phyloP scores from a whole-genome alignment of 2,329 filamentous ascomycete genomes.

The Allantophomopsis cytisporea region DNA sequence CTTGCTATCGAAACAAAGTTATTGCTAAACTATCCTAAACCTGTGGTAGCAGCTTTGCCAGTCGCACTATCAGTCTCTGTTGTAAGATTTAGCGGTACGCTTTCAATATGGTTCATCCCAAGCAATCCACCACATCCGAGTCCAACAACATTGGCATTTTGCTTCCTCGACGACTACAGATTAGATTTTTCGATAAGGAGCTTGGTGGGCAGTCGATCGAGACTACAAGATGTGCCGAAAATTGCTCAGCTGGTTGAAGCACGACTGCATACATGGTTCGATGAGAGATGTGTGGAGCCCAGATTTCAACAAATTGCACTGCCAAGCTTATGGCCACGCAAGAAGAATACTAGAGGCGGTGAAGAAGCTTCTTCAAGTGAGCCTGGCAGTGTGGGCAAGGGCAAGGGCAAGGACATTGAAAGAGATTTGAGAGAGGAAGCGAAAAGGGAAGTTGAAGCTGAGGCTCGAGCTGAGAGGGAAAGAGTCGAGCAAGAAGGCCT shows the following conservation, averaged over 20 bases:
- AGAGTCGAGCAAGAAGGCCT: slow-evolving; percentile 11
- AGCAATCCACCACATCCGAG: slow-evolving; percentile 50
- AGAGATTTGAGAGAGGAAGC: slow-evolving; percentile 37
- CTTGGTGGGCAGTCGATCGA: slow-evolving; percentile 64
- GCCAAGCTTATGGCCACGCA: slow-evolving; percentile 71
- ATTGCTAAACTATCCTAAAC: slow-evolving; percentile 87
- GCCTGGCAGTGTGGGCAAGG: slow-evolving; percentile 31
- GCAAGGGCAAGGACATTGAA: slow-evolving; percentile 37
- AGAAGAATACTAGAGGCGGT: slow-evolving; percentile 68
- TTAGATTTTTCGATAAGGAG: slow-evolving; percentile 73
- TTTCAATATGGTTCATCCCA: slow-evolving; percentile 88
- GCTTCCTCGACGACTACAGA: slow-evolving; percentile 80
- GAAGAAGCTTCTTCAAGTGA: slow-evolving; percentile 31
- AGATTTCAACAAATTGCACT: slow-evolving; percentile 78
- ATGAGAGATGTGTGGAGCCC: slow-evolving; percentile 74
- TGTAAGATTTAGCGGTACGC: slow-evolving; percentile 84
- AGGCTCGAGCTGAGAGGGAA: slow-evolving; percentile 18
- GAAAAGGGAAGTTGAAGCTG: slow-evolving; percentile 30
- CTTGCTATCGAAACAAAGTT: slow-evolving; percentile 89
- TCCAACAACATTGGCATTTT: slow-evolving; percentile 86
- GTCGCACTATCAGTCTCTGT: slow-evolving; percentile 87
- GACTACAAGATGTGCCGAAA: slow-evolving; percentile 76
- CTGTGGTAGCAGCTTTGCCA: slow-evolving; percentile 75
- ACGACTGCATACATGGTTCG: slow-evolving; percentile 74
- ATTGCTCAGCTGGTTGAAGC: slow-evolving; percentile 76